Evolutionary conservation across 352 stramenopile species (phyloP).

Genomic region (Globisporangium nagaii): DNA sequence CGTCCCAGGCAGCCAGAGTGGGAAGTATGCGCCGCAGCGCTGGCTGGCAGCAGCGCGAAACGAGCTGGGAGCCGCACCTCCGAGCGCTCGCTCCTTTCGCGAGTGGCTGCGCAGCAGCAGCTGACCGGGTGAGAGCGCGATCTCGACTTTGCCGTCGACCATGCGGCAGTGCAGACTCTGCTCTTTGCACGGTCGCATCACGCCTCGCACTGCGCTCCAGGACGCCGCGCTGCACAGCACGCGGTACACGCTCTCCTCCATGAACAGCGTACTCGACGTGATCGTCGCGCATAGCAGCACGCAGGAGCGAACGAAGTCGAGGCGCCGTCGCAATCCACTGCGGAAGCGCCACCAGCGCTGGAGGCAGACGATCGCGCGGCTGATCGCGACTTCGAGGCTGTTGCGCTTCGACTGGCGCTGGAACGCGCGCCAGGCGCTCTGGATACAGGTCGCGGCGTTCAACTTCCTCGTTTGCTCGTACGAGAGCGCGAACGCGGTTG

Average conservation of each 20-base stretch:
- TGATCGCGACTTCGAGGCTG: conserved; percentile 43
- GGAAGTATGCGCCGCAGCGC: conserved; percentile 48
- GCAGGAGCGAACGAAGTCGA: conserved; percentile 45
- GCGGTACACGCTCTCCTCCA: conserved; percentile 52
- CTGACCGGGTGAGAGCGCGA: conserved; percentile 36
- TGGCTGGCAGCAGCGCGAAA: conserved; percentile 13
- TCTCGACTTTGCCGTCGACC: conserved; percentile 28
- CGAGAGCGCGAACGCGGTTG: conserved; percentile 44
- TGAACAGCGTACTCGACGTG: conserved; percentile 62
- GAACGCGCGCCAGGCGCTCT: conserved; percentile 46
- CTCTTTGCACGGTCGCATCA: conserved; percentile 36
- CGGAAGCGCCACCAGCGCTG: conserved; percentile 67
- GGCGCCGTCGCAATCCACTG: conserved; percentile 31
- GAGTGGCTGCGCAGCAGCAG: conserved; percentile 28
- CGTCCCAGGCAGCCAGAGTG: conserved; percentile 51
- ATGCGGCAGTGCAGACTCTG: conserved; percentile 46
- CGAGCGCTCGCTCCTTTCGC: neutral
- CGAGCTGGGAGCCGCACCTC: neutral
- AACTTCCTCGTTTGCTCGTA: conserved; percentile 47
- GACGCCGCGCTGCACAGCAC: conserved; percentile 20
- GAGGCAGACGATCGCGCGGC: conserved; percentile 47
- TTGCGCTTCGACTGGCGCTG: conserved; percentile 33
- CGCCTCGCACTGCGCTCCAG: conserved; percentile 27
- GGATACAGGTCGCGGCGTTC: conserved; percentile 42
- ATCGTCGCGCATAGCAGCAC: conserved; percentile 45